Evolutionary conservation across 2,329 filamentous ascomycete genomes (phyloP), one percentile per base, ranked within the genome.

Genomic region (Lecanicillium sp.): DNA sequence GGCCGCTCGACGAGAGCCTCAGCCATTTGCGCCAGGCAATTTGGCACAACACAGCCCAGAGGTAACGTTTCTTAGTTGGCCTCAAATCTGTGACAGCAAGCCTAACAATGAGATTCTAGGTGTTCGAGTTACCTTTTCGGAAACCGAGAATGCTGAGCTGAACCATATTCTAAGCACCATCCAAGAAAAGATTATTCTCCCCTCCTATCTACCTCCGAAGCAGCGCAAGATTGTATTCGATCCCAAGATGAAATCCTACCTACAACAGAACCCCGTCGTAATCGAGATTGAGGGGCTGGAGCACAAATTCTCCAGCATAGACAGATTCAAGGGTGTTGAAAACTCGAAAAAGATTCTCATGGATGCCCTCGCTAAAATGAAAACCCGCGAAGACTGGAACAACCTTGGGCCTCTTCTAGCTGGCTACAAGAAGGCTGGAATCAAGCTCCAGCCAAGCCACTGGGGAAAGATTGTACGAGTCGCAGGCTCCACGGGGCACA

Each of bases 161-260:
- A 70, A 80, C 53, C 42, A 55, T 11, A 51, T 69, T 22, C 70
- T 84, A 44, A 54, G 58, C 29, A 57, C 51, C 16, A 68, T 83
- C 52, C 75, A 78, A 46, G 59, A 68, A 33, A 71, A 72, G 48
- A 68, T 80, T 55, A 72, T 83, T 53, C 59, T 83, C 30, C 78
- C 78, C n/a, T 59, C 67, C 22, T 73, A 78, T 52, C 71, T 85
- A 19, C 64, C 69, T 16, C 41, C 53, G 19, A 57, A 60, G 36
- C 71, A 82, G 58, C 70, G 65, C 48, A 63, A 70, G 47, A 64
- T 72, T 43, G 58, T 83, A 48, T 71, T 67, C 59, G 60, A 64
- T 42, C 45, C 52, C 12, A 67, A 64, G 44, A 62, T 68, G 55
- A 59, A 64, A 46, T 58, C 67, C 45, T 57, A 57, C 42, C 67